Evolutionary conservation across 2,329 filamentous ascomycete species (phyloP).

Genomic region (Penicillium sp.): DNA sequence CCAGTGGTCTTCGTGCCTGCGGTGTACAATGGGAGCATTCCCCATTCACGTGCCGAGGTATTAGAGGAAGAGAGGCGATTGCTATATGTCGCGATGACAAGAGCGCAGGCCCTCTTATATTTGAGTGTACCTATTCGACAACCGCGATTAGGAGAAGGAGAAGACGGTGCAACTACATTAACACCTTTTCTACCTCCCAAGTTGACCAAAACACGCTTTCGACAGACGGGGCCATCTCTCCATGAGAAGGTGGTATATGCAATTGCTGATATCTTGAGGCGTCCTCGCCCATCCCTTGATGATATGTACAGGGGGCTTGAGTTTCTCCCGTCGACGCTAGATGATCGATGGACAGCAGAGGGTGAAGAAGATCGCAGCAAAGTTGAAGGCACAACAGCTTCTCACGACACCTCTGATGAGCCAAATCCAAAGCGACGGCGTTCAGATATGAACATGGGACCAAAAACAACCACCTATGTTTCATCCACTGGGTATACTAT

Average conservation of each 20-base stretch:
- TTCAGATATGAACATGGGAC: slow-evolving; percentile 24
- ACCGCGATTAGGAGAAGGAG: slow-evolving; percentile 53
- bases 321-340: slow-evolving; percentile 55
- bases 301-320: slow-evolving; percentile 54
- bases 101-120: slow-evolving; percentile 83
- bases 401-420: slow-evolving; percentile 19
- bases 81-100: slow-evolving; percentile 95
- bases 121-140: slow-evolving; percentile 76
- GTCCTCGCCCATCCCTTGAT: slow-evolving; percentile 60
- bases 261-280: slow-evolving; percentile 70
- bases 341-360: slow-evolving; percentile 68
- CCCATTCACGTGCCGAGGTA: slow-evolving; percentile 84
- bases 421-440: slow-evolving; percentile 32
- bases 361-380: slow-evolving; percentile 52
- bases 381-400: slow-evolving; percentile 38
- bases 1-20: slow-evolving; percentile 91
- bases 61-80: slow-evolving; percentile 83
- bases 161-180: slow-evolving; percentile 62
- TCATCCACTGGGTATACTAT: slow-evolving; percentile 61
- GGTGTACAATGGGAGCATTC: slow-evolving; percentile 86
- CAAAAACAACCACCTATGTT: slow-evolving; percentile 33
- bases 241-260: slow-evolving; percentile 62
- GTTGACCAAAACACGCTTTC: slow-evolving; percentile 55
- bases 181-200: slow-evolving; percentile 70
- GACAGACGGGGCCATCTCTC: slow-evolving; percentile 70